Evolutionary conservation across 2,329 filamentous ascomycete genomes (phyloP).

Genomic region (Nemania diffusa): DNA sequence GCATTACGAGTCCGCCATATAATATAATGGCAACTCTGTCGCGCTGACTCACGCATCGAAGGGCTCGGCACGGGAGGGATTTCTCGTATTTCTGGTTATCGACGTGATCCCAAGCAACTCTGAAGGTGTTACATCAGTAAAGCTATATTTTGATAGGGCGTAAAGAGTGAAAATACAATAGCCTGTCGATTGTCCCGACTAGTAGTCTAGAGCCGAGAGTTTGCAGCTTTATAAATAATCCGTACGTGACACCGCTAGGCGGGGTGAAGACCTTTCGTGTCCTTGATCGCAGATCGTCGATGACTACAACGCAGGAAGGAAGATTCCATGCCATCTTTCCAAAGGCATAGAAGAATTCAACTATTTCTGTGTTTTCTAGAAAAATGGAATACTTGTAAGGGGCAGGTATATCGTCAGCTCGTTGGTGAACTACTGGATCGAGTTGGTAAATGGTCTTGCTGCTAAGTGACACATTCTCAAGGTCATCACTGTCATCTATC

Average conservation of each 20-base stretch:
- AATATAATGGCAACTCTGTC: slow-evolving; percentile 38
- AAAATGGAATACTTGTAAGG: not conserved
- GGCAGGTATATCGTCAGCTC: not conserved
- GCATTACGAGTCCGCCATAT: slow-evolving; percentile 33
- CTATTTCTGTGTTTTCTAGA: not conserved
- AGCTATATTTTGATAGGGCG: not conserved
- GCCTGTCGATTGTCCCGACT: slow-evolving; percentile 33
- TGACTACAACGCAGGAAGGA: slow-evolving; percentile 23
- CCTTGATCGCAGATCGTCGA: slow-evolving; percentile 39
- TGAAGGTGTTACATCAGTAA: slow-evolving; percentile 32
- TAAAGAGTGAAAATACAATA: slow-evolving; percentile 36
- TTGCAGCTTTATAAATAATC: slow-evolving; percentile 19
- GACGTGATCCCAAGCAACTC: slow-evolving; percentile 43
- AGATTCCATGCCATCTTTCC: slow-evolving; percentile 41
- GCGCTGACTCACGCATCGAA: slow-evolving; percentile 31
- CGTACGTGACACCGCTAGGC: slow-evolving; percentile 33
- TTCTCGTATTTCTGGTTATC: slow-evolving; percentile 37
- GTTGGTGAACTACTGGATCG: slow-evolving; percentile 21
- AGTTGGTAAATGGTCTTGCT: slow-evolving; percentile 4
- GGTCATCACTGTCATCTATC: too few relatives aligned
- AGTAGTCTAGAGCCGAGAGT: slow-evolving; percentile 42
- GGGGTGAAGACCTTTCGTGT: slow-evolving; percentile 38
- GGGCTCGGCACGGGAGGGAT: slow-evolving; percentile 30
- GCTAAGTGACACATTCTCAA: too few relatives aligned
- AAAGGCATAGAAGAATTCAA: slow-evolving; percentile 32